A percentile compares a stretch with the other conserved stretches of the same genome.
phyloP scores from a whole-genome alignment of 2,329 filamentous ascomycete genomes.

The Lasiodiplodia hormozganensis region DNA sequence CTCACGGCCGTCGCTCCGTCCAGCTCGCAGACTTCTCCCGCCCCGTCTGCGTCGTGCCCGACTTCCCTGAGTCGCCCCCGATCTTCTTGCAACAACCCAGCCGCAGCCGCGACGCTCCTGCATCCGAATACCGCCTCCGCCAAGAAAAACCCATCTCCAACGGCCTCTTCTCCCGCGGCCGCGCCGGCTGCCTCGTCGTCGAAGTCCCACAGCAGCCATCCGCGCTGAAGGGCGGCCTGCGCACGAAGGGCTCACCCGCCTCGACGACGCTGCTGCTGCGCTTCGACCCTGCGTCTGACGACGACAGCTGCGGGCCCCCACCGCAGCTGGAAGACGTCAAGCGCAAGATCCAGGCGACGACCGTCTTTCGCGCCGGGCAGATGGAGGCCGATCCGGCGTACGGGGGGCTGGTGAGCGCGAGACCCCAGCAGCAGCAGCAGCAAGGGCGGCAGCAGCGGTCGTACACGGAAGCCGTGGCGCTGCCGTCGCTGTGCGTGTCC shows the following conservation, averaged over 20 bases:
- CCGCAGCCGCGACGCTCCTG: no score
- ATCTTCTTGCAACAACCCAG: neutral
- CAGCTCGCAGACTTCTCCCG: neutral
- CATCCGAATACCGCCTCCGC: constrained; percentile 16
- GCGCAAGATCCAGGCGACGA: neutral
- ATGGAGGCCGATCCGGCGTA: neutral
- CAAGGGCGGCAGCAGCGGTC: neutral
- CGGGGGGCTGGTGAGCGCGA: neutral
- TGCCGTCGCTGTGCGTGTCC: neutral
- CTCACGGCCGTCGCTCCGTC: no score
- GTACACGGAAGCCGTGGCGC: neutral
- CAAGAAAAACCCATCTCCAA: neutral
- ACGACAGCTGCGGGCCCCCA: neutral
- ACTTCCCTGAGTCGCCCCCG: neutral
- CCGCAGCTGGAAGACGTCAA: neutral
- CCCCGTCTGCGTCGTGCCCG: neutral
- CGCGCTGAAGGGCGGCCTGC: neutral
- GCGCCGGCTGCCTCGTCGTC: neutral
- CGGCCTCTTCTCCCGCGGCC: neutral
- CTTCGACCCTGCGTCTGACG: neutral
- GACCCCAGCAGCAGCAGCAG: neutral
- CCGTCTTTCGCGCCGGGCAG: neutral
- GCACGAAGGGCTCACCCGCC: neutral
- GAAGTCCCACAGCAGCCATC: neutral
- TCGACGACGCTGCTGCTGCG: neutral